Conservation (phyloP, 2,329 filamentous ascomycete genomes). For the Tolypocladium capitatum region DNA sequence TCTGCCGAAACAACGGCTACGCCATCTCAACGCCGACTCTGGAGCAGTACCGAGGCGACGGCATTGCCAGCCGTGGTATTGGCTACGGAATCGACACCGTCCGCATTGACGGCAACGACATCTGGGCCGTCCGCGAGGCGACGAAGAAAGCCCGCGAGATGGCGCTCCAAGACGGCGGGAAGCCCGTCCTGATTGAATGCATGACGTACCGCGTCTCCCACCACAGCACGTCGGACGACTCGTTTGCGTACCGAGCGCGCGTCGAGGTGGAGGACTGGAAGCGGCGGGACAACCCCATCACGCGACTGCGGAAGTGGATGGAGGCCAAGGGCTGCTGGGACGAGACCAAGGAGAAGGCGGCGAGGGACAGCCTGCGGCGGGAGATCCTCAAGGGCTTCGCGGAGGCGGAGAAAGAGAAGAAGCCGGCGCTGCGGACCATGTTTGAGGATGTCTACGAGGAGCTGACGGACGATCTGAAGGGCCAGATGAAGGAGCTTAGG, state of each 20-base stretch:
- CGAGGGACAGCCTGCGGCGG: conserved; percentile 52
- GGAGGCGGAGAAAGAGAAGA: conserved; percentile 70
- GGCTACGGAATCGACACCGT: conserved; percentile 94
- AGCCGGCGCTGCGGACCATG: conserved; percentile 55
- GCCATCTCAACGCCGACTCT: conserved; percentile 81
- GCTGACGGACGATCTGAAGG: conserved; percentile 62
- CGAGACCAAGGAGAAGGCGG: conserved; percentile 65
- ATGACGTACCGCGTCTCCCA: conserved; percentile 98
- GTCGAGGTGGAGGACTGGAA: conserved; percentile 97
- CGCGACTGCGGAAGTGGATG: conserved; percentile 78
- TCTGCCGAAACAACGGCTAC: conserved; percentile 88
- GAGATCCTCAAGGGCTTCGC: conserved; percentile 75
- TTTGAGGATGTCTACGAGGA: conserved; percentile 88
- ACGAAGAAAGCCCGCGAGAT: conserved; percentile 64
- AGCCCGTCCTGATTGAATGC: conserved; percentile 78
- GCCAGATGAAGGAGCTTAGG: conserved; percentile 59
- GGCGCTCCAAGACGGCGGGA: conserved; percentile 68
- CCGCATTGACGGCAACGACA: conserved; percentile 86
- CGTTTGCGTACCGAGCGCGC: conserved; percentile 84
- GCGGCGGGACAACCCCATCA: conserved; percentile 76
- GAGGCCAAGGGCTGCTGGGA: conserved; percentile 75
- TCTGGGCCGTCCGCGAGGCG: conserved; percentile 75
- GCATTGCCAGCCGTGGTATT: conserved; percentile 73
- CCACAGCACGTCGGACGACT: conserved; percentile 94
- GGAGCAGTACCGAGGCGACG: conserved; percentile 84